Percentiles rank a stretch among this genome's conserved stretches.
These are phyloP conservation scores for Hemileccinum rubropunctum DNA, from an alignment of 768 basidiomycete genomes.

Conservation along the genomic window DNA sequence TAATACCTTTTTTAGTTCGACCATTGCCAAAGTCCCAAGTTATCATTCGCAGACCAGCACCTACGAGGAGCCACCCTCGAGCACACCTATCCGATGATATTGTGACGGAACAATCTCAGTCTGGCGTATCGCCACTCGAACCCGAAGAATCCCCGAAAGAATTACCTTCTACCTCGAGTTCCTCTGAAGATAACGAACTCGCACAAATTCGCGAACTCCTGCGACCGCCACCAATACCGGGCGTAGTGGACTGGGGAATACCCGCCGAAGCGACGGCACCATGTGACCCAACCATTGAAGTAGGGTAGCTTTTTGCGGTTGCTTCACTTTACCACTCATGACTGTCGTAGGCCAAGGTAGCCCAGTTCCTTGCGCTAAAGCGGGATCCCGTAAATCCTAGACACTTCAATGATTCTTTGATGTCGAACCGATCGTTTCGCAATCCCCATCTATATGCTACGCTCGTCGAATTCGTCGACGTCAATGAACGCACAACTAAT, in stretches of 20 bases:
- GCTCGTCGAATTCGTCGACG: constrained; percentile 91
- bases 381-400: constrained; percentile 57
- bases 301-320: constrained; percentile 26
- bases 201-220: constrained; percentile 53
- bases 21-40: constrained; percentile 52
- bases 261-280: constrained; percentile 52
- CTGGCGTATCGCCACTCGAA: constrained; percentile 1
- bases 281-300: constrained; percentile 64
- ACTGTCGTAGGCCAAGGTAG: constrained; percentile 65
- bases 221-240: constrained; percentile 61
- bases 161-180: constrained; percentile 12
- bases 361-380: constrained; percentile 75
- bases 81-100: constrained; percentile 51
- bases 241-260: constrained; percentile 74
- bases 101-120: constrained; percentile 13
- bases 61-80: constrained; percentile 48
- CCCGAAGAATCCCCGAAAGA: constrained; percentile 17
- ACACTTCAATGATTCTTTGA: constrained; percentile 95
- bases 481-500: constrained; percentile 84
- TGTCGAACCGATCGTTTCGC: constrained; percentile 89
- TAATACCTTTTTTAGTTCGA: constrained; percentile 32
- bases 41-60: constrained; percentile 51
- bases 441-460: constrained; percentile 97
- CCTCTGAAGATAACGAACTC: constrained; percentile 44
- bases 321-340: neutral